These are phyloP conservation scores for Amaranthus palmeri DNA, from an alignment of 148 eudicot species.

Conservation along the genomic window DNA sequence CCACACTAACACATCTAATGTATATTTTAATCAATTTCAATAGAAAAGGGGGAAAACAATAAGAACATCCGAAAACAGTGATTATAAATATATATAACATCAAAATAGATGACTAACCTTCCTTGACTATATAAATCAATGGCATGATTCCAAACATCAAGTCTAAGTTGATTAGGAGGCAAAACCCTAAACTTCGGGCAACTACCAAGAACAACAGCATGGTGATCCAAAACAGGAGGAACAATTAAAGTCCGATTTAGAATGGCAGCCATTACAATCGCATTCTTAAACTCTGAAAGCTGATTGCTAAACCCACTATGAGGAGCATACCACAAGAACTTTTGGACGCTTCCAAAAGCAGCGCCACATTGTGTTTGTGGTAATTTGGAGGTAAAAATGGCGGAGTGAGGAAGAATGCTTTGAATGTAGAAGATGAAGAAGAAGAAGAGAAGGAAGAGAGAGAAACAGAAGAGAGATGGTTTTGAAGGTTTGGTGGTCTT, in stretches of 20 bases:
- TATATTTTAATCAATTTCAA: no score
- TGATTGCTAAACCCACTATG: constrained; percentile 98
- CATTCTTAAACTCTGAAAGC: constrained; percentile 77
- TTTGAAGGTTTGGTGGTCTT: neutral
- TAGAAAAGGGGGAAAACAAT: neutral
- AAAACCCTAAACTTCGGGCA: constrained; percentile 91
- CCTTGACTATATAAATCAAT: constrained; percentile 50
- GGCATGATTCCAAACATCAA: constrained; percentile 65
- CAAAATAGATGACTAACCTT: constrained; percentile 39
- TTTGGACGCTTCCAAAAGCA: constrained; percentile 23
- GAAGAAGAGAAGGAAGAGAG: constrained; percentile 29
- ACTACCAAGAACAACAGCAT: constrained; percentile 88
- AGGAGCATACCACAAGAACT: constrained; percentile 72
- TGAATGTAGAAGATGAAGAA: constrained; percentile 30
- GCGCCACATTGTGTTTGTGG: constrained; percentile 29
- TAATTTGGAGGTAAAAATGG: constrained; percentile 15
- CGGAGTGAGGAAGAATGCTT: constrained; percentile 20
- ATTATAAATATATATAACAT: neutral
- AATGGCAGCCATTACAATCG: constrained; percentile 56
- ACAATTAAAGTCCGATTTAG: constrained; percentile 76
- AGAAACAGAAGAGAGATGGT: constrained; percentile 21
- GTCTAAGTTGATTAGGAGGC: constrained; percentile 43
- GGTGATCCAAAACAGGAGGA: constrained; percentile 91
- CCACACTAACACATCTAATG: no score
- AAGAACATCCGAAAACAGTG: neutral